A percentile compares a stretch with the other conserved stretches of the same genome.
Evolutionary conservation across 441 rosid genomes (phyloP).

Genomic region (Eutrema salsugineum): DNA sequence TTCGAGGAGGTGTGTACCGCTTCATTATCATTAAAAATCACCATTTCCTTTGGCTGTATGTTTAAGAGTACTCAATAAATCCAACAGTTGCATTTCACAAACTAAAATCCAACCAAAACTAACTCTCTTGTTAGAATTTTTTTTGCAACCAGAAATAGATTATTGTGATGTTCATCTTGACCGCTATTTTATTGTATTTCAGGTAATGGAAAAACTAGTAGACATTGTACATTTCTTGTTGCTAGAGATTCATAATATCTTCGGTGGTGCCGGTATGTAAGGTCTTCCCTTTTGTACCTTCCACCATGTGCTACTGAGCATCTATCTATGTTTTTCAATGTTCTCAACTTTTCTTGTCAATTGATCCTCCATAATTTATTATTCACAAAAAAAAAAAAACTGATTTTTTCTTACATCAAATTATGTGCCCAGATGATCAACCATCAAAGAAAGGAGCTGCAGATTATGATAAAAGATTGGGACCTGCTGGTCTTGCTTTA

Average conservation of each 20-base stretch:
- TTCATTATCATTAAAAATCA: conserved; percentile 13
- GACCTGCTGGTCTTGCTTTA: conserved; percentile 75
- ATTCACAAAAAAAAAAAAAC: background rate
- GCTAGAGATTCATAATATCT: conserved; percentile 52
- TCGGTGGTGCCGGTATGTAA: conserved; percentile 57
- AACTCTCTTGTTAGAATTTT: background rate
- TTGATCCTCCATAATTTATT: background rate
- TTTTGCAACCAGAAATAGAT: background rate
- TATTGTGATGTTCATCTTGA: background rate
- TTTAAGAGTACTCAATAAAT: background rate
- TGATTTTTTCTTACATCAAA: background rate
- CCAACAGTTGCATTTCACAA: background rate
- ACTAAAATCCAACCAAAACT: background rate
- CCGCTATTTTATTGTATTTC: conserved; percentile 22
- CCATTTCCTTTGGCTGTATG: background rate
- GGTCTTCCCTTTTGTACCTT: conserved; percentile 25
- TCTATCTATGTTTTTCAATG: conserved; percentile 10
- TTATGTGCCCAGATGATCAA: conserved; percentile 36
- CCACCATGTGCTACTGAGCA: conserved; percentile 5
- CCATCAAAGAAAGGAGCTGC: conserved; percentile 36
- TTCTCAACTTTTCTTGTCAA: background rate
- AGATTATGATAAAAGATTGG: conserved; percentile 45
- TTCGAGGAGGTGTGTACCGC: conserved; percentile 57
- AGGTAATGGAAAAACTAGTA: conserved; percentile 81
- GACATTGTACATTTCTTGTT: conserved; percentile 62